Percentiles rank a stretch among this genome's conserved stretches.
Evolutionary conservation across 495 filamentous ascomycete genomes (phyloP).

Genomic region (Usnea hakonensis): DNA sequence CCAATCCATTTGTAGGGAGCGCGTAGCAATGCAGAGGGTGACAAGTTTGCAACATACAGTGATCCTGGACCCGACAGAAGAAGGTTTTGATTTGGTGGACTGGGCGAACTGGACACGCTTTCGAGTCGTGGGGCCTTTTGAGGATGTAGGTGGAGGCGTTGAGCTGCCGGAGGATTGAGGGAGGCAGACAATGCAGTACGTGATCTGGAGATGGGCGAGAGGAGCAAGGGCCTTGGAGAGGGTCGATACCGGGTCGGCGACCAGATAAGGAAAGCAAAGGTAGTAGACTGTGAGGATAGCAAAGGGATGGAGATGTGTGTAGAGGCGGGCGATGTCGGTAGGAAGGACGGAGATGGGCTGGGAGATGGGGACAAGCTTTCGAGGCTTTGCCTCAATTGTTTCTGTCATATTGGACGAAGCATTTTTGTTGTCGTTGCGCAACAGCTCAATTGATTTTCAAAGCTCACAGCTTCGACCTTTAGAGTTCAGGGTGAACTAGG

Average conservation of each 20-base stretch:
- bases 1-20: not conserved
- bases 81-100: slow-evolving; percentile 19
- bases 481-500: not conserved
- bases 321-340: slow-evolving; percentile 40
- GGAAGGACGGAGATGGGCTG: slow-evolving; percentile 41
- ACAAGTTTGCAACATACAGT: not conserved
- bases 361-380: slow-evolving; percentile 18
- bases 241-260: slow-evolving; percentile 60
- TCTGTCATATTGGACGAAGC: slow-evolving; percentile 16
- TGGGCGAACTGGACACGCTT: slow-evolving; percentile 26
- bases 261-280: slow-evolving; percentile 56
- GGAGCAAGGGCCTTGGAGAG: slow-evolving; percentile 55
- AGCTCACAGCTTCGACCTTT: not conserved
- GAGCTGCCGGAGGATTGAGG: slow-evolving; percentile 44
- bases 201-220: slow-evolving; percentile 56
- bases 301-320: slow-evolving; percentile 56
- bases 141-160: slow-evolving; percentile 26
- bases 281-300: slow-evolving; percentile 55
- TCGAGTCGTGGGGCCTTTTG: slow-evolving; percentile 14
- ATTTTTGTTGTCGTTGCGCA: slow-evolving; percentile 12
- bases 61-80: slow-evolving; percentile 15
- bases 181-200: slow-evolving; percentile 65
- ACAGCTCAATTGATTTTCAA: not conserved
- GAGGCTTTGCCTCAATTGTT: slow-evolving; percentile 11
- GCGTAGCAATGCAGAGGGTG: not conserved